A percentile compares a stretch with the other conserved stretches of the same genome.
Conservation (phyloP, 2,329 filamentous ascomycete genomes). For the Sordariomycetes sp. region DNA sequence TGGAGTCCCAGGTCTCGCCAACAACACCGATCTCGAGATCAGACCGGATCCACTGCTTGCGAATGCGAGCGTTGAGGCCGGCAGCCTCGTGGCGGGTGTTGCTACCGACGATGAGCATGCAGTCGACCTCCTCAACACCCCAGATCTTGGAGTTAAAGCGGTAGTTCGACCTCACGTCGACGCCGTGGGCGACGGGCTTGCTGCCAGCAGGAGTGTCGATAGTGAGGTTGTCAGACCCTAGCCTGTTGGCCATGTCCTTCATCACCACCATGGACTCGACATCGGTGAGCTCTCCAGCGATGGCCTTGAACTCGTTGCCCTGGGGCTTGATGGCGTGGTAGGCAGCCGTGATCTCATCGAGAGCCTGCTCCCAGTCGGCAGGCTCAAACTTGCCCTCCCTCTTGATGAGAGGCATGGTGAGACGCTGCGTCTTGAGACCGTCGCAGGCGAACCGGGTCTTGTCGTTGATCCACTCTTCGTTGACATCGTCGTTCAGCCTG, state of each 20-base stretch:
- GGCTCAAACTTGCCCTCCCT: conserved; percentile 85
- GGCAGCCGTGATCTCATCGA: conserved; percentile 73
- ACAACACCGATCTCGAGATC: conserved; percentile 88
- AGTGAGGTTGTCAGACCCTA: conserved; percentile 90
- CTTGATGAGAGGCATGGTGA: conserved; percentile 84
- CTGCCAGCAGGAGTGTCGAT: conserved; percentile 80
- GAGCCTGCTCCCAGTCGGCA: conserved; percentile 87
- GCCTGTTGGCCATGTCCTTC: conserved; percentile 93
- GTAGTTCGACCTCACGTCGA: conserved; percentile 90
- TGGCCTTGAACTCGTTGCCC: conserved; percentile 89
- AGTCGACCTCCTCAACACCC: conserved; percentile 88
- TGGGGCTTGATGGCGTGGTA: conserved; percentile 69
- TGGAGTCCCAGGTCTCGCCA: conserved; percentile 83
- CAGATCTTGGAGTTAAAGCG: conserved; percentile 92
- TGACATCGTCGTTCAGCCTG: conserved; percentile 91
- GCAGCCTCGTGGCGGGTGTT: conserved; percentile 94
- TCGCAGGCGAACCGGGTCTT: conserved; percentile 95
- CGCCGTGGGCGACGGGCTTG: conserved; percentile 76
- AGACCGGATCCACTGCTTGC: conserved; percentile 94
- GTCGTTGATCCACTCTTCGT: conserved; percentile 99
- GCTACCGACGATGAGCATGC: conserved; percentile 82
- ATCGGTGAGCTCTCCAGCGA: conserved; percentile 84
- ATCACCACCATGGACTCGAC: conserved; percentile 89
- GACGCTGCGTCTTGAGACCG: conserved; percentile 86
- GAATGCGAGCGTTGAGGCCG: conserved; percentile 87